Conservation (phyloP, 192 early-diverging fungal species). For the Obelidium mucronatum region DNA sequence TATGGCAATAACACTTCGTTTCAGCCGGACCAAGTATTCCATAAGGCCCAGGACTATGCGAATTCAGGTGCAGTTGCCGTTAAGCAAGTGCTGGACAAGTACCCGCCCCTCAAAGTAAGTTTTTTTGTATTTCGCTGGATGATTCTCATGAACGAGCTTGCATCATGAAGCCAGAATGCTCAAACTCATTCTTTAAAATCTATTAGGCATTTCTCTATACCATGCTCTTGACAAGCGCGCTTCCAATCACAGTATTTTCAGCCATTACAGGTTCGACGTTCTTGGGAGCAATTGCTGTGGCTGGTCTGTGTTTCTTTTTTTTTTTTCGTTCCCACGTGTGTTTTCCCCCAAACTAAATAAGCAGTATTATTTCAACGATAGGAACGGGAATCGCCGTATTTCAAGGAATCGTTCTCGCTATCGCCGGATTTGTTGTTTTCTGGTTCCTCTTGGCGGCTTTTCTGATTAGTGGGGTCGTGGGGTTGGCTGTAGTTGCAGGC, state of each 20-base stretch:
- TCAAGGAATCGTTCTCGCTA: constrained; percentile 32
- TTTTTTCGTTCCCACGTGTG: not conserved
- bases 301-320: constrained; percentile 5
- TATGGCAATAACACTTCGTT: not conserved
- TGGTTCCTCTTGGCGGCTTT: constrained; percentile 32
- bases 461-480: constrained; percentile 6
- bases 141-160: not conserved
- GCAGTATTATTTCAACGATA: not conserved
- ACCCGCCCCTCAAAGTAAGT: constrained; percentile 21
- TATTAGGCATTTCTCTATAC: constrained; percentile 9
- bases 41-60: constrained; percentile 31
- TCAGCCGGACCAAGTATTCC: constrained; percentile 5
- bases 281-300: constrained; percentile 7
- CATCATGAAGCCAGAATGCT: not conserved
- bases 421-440: constrained; percentile 27
- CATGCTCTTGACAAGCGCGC: not conserved
- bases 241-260: constrained; percentile 21
- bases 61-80: constrained; percentile 6
- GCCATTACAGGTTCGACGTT: constrained; percentile 27
- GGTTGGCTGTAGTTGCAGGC: not conserved
- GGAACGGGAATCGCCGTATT: constrained; percentile 26
- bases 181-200: not conserved
- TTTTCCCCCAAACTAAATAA: not conserved
- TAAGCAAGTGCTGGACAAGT: constrained; percentile 23
- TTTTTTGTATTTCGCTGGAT: not conserved